Conservation (phyloP, 2,329 filamentous ascomycete genomes). For the Leptographium radiaticola region DNA sequence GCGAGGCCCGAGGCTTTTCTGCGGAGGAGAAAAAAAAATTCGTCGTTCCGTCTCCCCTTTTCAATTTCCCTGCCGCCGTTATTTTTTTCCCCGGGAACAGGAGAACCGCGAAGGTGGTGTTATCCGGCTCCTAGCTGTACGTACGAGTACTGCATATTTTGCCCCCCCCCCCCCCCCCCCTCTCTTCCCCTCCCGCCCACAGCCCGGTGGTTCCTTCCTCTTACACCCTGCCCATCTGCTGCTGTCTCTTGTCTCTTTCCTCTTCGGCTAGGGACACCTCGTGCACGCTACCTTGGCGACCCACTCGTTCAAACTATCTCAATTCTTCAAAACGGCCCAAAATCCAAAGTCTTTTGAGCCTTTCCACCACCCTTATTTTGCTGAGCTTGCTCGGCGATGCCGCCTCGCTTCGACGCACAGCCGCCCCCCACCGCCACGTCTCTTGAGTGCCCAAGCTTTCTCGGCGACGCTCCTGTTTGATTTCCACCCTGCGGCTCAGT, state of each 20-base stretch:
- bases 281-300: neutral
- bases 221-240: neutral
- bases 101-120: too few relatives aligned
- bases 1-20: too few relatives aligned
- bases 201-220: neutral
- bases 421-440: neutral
- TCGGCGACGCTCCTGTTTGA: neutral
- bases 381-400: neutral
- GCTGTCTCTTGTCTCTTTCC: neutral
- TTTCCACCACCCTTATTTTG: neutral
- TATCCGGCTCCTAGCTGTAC: too few relatives aligned
- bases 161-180: neutral
- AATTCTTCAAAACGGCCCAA: neutral
- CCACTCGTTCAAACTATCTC: neutral
- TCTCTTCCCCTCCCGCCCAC: neutral
- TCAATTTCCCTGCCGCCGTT: too few relatives aligned
- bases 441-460: neutral
- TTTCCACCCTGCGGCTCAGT: neutral
- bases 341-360: neutral
- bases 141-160: neutral
- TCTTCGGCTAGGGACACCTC: neutral
- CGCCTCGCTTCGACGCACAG: neutral
- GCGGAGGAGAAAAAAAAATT: neutral
- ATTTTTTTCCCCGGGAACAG: too few relatives aligned
- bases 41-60: too few relatives aligned